Base-by-base conservation (phyloP, 805 yeast genomes). In the Candida incommunis region DNA sequence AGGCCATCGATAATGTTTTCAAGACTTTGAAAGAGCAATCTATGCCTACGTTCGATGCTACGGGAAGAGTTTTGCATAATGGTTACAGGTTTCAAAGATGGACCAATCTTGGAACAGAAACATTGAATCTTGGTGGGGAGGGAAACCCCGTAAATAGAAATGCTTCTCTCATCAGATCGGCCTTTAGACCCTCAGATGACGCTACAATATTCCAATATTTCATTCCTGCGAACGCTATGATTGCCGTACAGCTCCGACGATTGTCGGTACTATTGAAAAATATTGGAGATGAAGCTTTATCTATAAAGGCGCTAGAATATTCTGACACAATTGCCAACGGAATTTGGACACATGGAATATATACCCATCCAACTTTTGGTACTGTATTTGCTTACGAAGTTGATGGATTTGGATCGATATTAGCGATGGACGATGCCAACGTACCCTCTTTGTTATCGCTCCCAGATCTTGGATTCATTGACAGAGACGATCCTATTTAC, bases 381-480 rank as follows among this genome's bases (percentile, higher is more conserved):
- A 68, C 71, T 48, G 95, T 86, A 3, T 83, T 75, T 53, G 95
- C 96, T 0, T 86, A 79, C 54, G 96, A 86, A 59, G 79, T 86
- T 18, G 96, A 87, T 59, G 95, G 95, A 0, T 86, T 72, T 57
- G 94, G 94, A 2, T 70, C 92, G 23, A 50, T 70, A 0, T 64
- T 74, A 22, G 68, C 78, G 50, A 86, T 86, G 94, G 95, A 86
- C 60, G 96, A 86, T 61, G 95, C 95, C 21, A 87, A 87, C 56
- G 68, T 86, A 16, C 96, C 96, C 1, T 83, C 94, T n/a, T 60
- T 84, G 26, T 64, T 86, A 35, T 74, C 95, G 1, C 66, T 87
- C 25, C 95, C 95, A 0, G 88, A 83, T 51, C 61, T 83, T 56
- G 94, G 94, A 0, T 82, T 74, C 57, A 52, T 76, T 4, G 60